Conservation (phyloP, 164 flowering plant species). For the Pachysandra terminalis region DNA sequence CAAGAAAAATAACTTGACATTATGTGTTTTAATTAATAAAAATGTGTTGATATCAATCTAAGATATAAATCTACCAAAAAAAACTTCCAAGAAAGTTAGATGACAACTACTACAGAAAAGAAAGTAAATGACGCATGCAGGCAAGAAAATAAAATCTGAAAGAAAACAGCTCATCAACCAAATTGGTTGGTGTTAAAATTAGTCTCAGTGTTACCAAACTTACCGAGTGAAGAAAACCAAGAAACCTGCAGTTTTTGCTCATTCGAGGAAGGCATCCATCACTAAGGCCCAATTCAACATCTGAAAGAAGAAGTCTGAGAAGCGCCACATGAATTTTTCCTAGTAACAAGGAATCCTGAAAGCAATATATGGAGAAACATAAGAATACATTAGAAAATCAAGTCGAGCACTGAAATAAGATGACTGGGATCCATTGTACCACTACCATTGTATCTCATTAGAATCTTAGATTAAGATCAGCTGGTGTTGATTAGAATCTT, state of each 20-base stretch:
- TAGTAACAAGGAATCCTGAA: slow-evolving; percentile 75
- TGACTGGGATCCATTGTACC: too few species aligned
- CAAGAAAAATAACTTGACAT: too few species aligned
- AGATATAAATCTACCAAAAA: too few species aligned
- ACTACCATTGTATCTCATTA: too few species aligned
- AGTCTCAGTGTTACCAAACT: slow-evolving; percentile 21
- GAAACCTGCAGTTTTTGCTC: slow-evolving; percentile 65
- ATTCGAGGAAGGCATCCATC: slow-evolving; percentile 39
- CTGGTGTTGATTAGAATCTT: too few species aligned
- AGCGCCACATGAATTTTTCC: slow-evolving; percentile 83
- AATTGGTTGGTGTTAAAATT: neutral
- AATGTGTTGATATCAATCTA: too few species aligned
- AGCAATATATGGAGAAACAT: slow-evolving; percentile 6
- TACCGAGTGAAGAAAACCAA: slow-evolving; percentile 72
- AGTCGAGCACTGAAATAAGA: too few species aligned
- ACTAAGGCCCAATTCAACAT: slow-evolving; percentile 56
- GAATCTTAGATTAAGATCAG: too few species aligned
- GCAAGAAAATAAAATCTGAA: neutral
- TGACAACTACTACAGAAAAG: neutral
- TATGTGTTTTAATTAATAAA: too few species aligned
- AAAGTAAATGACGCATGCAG: too few species aligned
- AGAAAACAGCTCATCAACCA: neutral
- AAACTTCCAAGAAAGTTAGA: neutral
- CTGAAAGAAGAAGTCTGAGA: slow-evolving; percentile 59
- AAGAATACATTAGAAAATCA: too few species aligned